Conservation (phyloP, 805 yeast species). For the Starmerella etchellsii region DNA sequence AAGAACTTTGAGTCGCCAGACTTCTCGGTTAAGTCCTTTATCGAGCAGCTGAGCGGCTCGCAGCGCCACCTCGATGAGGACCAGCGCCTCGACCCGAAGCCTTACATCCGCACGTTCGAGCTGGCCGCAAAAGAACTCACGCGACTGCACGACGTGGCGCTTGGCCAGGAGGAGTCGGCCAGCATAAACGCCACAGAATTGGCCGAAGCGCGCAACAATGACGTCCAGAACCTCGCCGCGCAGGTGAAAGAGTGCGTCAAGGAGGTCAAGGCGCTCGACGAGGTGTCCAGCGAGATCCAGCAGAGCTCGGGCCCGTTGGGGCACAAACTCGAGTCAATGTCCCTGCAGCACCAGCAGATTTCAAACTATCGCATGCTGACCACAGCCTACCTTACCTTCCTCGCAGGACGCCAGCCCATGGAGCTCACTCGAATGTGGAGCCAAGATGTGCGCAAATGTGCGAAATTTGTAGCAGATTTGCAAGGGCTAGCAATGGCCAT, state of each 20-base stretch:
- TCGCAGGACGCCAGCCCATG: slow-evolving; percentile 38
- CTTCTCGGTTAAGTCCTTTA: slow-evolving; percentile 62
- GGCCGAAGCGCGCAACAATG: slow-evolving; percentile 56
- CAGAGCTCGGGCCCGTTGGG: slow-evolving; percentile 24
- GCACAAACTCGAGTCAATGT: slow-evolving; percentile 27
- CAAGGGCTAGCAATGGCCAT: slow-evolving; percentile 53
- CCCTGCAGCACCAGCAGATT: slow-evolving; percentile 62
- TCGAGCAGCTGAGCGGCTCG: slow-evolving; percentile 64
- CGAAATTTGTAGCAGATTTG: slow-evolving; percentile 53
- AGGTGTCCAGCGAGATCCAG: slow-evolving; percentile 23
- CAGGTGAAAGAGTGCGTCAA: slow-evolving; percentile 31
- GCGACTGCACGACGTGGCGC: slow-evolving; percentile 45
- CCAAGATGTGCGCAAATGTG: slow-evolving; percentile 54
- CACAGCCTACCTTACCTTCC: slow-evolving; percentile 64
- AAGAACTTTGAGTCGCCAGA: slow-evolving; percentile 25
- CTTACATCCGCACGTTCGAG: slow-evolving; percentile 87
- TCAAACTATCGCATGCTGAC: slow-evolving; percentile 59
- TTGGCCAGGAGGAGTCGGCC: slow-evolving; percentile 36
- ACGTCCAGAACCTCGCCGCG: slow-evolving; percentile 43
- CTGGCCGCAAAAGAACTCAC: slow-evolving; percentile 64
- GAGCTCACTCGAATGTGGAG: slow-evolving; percentile 48
- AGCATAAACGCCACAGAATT: slow-evolving; percentile 45
- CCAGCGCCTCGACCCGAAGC: slow-evolving; percentile 65
- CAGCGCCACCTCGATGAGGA: slow-evolving; percentile 32
- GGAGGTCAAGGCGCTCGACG: slow-evolving; percentile 29